A percentile compares a stretch with the other conserved stretches of the same genome.
phyloP scores from a whole-genome alignment of 2,329 filamentous ascomycete species.

The Penicillium paneum region DNA sequence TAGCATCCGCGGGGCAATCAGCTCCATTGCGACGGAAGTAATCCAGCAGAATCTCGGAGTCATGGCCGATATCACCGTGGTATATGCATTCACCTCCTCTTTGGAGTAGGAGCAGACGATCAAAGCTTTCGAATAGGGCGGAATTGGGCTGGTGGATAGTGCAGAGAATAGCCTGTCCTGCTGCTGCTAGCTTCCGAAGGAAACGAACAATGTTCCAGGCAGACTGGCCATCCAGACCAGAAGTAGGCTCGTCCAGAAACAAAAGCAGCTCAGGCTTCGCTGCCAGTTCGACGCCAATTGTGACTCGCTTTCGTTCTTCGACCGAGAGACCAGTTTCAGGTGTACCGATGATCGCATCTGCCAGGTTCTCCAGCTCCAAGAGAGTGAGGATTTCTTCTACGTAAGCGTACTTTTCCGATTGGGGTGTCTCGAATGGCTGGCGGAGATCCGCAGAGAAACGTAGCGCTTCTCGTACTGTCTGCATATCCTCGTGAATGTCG shows the following conservation, averaged over 20 bases:
- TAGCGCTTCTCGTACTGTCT: conserved; percentile 63
- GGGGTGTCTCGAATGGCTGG: conserved; percentile 57
- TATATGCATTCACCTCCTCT: conserved; percentile 55
- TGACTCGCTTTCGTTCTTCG: conserved; percentile 43
- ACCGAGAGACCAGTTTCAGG: conserved; percentile 60
- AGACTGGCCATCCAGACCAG: conserved; percentile 57
- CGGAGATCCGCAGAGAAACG: conserved; percentile 64
- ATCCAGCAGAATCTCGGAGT: conserved; percentile 48
- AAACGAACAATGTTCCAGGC: conserved; percentile 60
- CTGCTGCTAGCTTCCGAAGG: conserved; percentile 57
- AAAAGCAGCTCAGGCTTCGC: conserved; percentile 54
- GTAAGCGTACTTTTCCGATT: conserved; percentile 61
- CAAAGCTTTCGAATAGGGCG: conserved; percentile 57
- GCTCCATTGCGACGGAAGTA: conserved; percentile 55
- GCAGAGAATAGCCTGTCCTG: conserved; percentile 58
- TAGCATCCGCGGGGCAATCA: conserved; percentile 49
- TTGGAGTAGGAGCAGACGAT: conserved; percentile 55
- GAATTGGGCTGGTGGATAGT: conserved; percentile 61
- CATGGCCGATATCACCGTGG: conserved; percentile 53
- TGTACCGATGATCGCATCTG: conserved; percentile 63
- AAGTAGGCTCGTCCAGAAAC: conserved; percentile 62
- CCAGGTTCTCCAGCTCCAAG: conserved; percentile 63
- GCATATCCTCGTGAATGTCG: conserved; percentile 61
- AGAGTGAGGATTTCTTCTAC: conserved; percentile 65
- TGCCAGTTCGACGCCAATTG: conserved; percentile 39